These are phyloP conservation scores for Penicillium taxi DNA, from an alignment of 495 filamentous ascomycete genomes.

Conservation along the genomic window DNA sequence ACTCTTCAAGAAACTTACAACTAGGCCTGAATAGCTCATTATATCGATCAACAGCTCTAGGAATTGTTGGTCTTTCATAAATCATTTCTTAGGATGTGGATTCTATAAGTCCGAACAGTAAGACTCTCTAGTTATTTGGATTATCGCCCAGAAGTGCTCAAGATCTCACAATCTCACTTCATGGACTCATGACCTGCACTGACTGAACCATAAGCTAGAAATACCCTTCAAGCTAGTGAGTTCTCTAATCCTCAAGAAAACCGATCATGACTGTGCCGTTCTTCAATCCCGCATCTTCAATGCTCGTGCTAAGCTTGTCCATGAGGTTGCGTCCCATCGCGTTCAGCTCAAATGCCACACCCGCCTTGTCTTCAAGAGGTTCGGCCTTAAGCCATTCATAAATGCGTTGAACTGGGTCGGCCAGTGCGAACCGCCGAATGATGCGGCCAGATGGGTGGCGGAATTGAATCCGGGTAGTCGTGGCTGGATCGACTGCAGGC, in stretches of 20 bases:
- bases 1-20: no score
- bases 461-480: slow-evolving; percentile 85
- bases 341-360: slow-evolving; percentile 76
- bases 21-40: no score
- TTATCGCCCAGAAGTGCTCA: no score
- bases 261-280: slow-evolving; percentile 92
- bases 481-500: slow-evolving; percentile 57
- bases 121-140: no score
- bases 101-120: no score
- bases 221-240: no score
- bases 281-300: slow-evolving; percentile 78
- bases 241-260: slow-evolving; percentile 64
- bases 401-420: slow-evolving; percentile 72
- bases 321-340: slow-evolving; percentile 75
- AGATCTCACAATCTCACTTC: no score
- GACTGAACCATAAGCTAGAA: no score
- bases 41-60: no score
- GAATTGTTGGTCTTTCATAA: no score
- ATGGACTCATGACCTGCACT: no score
- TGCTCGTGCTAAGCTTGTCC: slow-evolving; percentile 58
- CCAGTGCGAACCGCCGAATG: slow-evolving; percentile 71
- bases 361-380: slow-evolving; percentile 62
- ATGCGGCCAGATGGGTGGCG: slow-evolving; percentile 70
- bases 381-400: slow-evolving; percentile 97
- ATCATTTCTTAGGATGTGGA: no score